A percentile compares a stretch with the other conserved stretches of the same genome.
Evolutionary conservation across 106 monocot species (phyloP).

Genomic region (Dendrobium officinale): DNA sequence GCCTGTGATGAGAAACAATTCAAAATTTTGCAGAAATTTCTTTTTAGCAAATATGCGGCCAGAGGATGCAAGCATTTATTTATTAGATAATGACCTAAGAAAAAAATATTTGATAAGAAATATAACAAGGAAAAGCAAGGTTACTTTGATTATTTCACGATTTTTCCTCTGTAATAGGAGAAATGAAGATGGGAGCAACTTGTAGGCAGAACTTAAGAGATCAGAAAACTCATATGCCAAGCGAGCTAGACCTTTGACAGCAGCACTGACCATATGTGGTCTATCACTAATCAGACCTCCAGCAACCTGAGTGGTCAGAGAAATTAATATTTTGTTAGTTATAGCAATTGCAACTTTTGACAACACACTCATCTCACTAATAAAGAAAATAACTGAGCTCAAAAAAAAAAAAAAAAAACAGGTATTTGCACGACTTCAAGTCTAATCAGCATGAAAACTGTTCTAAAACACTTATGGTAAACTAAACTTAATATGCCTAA

Average conservation of each 20-base stretch:
- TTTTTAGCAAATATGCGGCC: neutral
- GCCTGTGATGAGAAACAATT: constrained; percentile 39
- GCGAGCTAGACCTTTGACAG: constrained; percentile 83
- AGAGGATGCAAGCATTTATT: neutral
- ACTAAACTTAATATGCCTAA: too few species aligned
- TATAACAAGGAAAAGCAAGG: neutral
- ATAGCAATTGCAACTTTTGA: neutral
- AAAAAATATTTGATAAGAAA: neutral
- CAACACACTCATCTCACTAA: neutral
- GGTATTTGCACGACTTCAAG: too few species aligned
- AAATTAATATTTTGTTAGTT: neutral
- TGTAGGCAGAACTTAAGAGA: constrained; percentile 74
- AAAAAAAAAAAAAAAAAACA: neutral
- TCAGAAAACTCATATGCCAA: constrained; percentile 98
- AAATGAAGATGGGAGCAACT: constrained; percentile 78
- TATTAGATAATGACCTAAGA: neutral
- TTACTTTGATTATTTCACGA: constrained; percentile 85
- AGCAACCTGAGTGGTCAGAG: constrained; percentile 41
- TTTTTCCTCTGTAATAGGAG: constrained; percentile 80
- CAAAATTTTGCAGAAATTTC: neutral
- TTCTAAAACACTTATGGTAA: too few species aligned
- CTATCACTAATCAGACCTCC: constrained; percentile 64
- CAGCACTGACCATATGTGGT: constrained; percentile 90
- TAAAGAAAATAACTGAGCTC: neutral
- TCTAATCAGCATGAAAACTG: neutral